Evolutionary conservation across 257 asterid genomes (phyloP).

Genomic region (Nicotiana tabacum): DNA sequence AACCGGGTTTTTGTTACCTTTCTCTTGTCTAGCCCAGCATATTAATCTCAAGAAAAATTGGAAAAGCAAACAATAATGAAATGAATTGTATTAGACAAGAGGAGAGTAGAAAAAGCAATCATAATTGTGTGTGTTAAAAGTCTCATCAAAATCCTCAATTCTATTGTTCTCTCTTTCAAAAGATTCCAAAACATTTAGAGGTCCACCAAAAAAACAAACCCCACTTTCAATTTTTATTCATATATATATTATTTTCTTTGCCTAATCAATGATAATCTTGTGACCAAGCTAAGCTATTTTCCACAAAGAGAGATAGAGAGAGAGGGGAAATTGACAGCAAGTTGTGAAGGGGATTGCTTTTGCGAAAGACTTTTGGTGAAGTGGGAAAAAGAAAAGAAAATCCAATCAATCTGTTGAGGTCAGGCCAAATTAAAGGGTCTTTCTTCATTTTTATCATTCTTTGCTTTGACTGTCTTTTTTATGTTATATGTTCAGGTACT

Average conservation of each 20-base stretch:
- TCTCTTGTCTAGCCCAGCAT: background rate
- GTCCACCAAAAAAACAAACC: constrained; percentile 20
- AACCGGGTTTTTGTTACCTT: background rate
- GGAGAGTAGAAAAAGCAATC: background rate
- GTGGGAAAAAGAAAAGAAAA: background rate
- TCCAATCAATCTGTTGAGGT: constrained; percentile 18
- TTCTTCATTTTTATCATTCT: constrained; percentile 8
- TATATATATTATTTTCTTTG: background rate
- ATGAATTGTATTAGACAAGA: background rate
- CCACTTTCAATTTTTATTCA: constrained; percentile 16
- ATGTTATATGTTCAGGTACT: constrained; percentile 3
- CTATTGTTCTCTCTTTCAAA: background rate
- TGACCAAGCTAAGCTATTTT: background rate
- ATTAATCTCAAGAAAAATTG: background rate
- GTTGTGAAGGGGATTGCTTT: background rate
- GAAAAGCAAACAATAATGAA: background rate
- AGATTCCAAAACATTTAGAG: constrained; percentile 25
- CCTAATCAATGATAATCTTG: constrained; percentile 14
- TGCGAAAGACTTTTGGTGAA: constrained; percentile 7
- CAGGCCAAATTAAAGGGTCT: constrained; percentile 17
- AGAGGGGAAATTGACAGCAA: constrained; percentile 10
- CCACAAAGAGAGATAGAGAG: background rate
- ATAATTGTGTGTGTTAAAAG: background rate
- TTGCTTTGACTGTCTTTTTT: constrained; percentile 1
- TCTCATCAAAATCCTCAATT: background rate